A percentile compares a stretch with the other conserved stretches of the same genome.
phyloP scores from a whole-genome alignment of 139 green algal genomes.

The Diplosphaera chodatii region DNA sequence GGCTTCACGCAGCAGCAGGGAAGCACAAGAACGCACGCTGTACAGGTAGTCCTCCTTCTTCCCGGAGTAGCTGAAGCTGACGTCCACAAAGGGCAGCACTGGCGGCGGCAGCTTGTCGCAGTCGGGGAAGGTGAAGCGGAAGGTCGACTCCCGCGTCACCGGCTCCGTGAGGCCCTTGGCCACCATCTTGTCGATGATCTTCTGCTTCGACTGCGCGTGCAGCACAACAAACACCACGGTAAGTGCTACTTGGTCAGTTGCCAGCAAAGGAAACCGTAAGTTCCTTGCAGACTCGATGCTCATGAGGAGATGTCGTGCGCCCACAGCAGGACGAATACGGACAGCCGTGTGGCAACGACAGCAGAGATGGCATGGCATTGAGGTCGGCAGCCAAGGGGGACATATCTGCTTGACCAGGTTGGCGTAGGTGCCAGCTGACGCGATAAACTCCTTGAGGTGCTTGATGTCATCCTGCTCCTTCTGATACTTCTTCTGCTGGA shows the following conservation, averaged over 20 bases:
- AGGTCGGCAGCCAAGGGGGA: no score
- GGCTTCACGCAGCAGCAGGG: no score
- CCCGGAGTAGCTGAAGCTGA: slow-evolving; percentile 48
- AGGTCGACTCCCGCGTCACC: slow-evolving; percentile 47
- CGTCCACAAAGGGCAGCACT: slow-evolving; percentile 60
- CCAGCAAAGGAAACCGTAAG: no score
- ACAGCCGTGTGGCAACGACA: no score
- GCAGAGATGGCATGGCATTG: no score
- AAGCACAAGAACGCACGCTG: slow-evolving; percentile 16
- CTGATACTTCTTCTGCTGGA: slow-evolving; percentile 61
- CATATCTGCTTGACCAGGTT: slow-evolving; percentile 75
- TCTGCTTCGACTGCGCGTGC: slow-evolving; percentile 52
- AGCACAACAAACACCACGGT: neutral
- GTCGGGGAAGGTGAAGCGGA: slow-evolving; percentile 63
- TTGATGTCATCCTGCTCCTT: slow-evolving; percentile 60
- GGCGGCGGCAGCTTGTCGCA: slow-evolving; percentile 73
- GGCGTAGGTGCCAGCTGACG: slow-evolving; percentile 53
- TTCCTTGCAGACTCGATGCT: no score
- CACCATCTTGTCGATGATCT: slow-evolving; percentile 74
- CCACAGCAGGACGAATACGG: no score
- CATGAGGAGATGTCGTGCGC: no score
- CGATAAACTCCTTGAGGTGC: slow-evolving; percentile 62
- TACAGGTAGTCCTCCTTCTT: slow-evolving; percentile 39
- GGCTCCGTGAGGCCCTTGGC: slow-evolving; percentile 54
- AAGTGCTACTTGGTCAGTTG: no score